Evolutionary conservation across 1,284 basidiomycete genomes (phyloP), one percentile per base, ranked within the genome.

Genomic region (Tilletia setariae): DNA sequence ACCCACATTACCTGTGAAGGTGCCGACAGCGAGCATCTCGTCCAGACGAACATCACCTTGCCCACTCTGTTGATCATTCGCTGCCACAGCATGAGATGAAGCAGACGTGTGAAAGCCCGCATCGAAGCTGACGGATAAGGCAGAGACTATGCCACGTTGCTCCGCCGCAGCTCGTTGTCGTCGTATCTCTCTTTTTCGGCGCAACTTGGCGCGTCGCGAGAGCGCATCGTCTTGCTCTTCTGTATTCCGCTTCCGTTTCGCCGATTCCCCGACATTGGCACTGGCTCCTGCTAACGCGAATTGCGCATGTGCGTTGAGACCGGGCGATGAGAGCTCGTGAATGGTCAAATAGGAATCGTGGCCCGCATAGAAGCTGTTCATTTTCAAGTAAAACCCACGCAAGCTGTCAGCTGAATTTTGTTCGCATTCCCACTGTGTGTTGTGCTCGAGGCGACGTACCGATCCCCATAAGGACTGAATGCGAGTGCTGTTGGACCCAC

Each of bases 21-120:
- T 79, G 25, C 72, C 77, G 3, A 74, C 73, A 8, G 74, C 77
- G 21, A 79, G n/a, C n/a, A 76, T 59, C 19, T 79, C 77, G 2
- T 67, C 67, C 30, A 16, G 59, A n/a, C 4, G 68, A 63, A 2
- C 51, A 25, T 6, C 70, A 61, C 43, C 43, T 61, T 35, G 28
- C 11, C 13, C 28, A 21, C 28, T 30, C 19, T 6, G 7, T 23
- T 35, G 28, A 32, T 19, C 28, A 21, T 11, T 30, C 19, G 46
- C 46, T 23, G 46, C 19, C 19, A 7, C 56, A 61, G 8, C 8
- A 8, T 30, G 11, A 9, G 30, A 16, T 32, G 16, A 2, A 7
- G 56, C 2, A 15, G 30, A 35, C 8, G 13, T 30, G 32, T 61
- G 56, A 35, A 61, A 61, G 56, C 56, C 56, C 9, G 28, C 65